These are phyloP conservation scores for Aureobasidium sp. DNA, from an alignment of 2,329 filamentous ascomycete species.

Conservation along the genomic window DNA sequence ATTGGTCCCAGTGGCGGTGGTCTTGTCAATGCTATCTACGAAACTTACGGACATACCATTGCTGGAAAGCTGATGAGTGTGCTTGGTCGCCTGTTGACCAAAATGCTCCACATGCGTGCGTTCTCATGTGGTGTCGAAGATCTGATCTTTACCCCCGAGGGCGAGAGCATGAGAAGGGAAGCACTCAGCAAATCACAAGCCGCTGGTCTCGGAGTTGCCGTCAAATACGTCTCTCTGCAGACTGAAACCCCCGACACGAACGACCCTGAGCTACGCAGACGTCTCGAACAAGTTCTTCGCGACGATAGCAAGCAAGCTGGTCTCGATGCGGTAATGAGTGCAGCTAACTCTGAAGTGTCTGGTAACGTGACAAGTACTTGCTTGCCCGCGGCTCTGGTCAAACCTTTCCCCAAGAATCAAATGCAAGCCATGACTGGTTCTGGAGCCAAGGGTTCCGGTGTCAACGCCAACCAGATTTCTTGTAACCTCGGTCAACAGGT, in stretches of 20 bases:
- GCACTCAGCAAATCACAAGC: constrained; percentile 57
- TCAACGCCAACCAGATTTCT: constrained; percentile 96
- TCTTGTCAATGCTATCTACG: constrained; percentile 84
- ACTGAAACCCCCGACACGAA: constrained; percentile 52
- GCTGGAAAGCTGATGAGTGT: constrained; percentile 85
- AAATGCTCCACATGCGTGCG: constrained; percentile 83
- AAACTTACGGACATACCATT: constrained; percentile 78
- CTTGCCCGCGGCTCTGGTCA: constrained; percentile 73
- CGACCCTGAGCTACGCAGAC: constrained; percentile 62
- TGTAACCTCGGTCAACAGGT: constrained; percentile 97
- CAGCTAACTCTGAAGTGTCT: constrained; percentile 59
- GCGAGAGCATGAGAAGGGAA: constrained; percentile 61
- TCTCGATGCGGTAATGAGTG: constrained; percentile 81
- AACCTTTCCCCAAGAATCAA: constrained; percentile 91
- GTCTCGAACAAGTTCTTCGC: constrained; percentile 80
- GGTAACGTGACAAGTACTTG: constrained; percentile 68
- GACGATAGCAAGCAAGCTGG: constrained; percentile 86
- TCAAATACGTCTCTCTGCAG: constrained; percentile 79
- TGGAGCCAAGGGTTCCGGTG: constrained; percentile 82
- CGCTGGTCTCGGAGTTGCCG: constrained; percentile 70
- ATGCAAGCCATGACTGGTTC: constrained; percentile 99
- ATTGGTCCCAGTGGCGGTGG: constrained; percentile 82
- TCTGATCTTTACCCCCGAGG: constrained; percentile 70
- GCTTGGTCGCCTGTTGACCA: constrained; percentile 79
- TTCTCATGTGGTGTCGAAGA: constrained; percentile 98